Evolutionary conservation across 345 rosid species (phyloP).

Genomic region (Pelargonium nanum): DNA sequence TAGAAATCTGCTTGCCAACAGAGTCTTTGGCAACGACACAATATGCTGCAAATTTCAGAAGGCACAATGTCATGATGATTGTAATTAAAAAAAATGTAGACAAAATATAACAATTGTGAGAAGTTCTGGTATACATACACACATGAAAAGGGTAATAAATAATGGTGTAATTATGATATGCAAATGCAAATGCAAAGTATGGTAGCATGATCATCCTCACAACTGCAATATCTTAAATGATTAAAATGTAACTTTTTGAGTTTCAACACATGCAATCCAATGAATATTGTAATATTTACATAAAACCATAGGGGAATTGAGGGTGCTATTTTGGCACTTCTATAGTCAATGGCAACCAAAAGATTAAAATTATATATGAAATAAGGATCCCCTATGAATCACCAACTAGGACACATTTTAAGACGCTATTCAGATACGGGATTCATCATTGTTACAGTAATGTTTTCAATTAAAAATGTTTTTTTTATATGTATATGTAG

Average conservation of each 20-base stretch:
- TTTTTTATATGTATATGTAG: too few species aligned
- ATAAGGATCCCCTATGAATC: too few species aligned
- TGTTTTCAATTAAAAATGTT: too few species aligned
- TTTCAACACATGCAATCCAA: neutral
- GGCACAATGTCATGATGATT: neutral
- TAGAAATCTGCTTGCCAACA: slow-evolving; percentile 81
- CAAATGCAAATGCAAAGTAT: neutral
- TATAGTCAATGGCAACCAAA: neutral
- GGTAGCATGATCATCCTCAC: neutral
- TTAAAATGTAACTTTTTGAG: neutral
- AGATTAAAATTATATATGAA: too few species aligned
- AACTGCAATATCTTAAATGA: neutral
- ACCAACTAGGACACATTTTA: too few species aligned
- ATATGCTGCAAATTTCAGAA: slow-evolving; percentile 47
- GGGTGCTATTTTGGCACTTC: neutral
- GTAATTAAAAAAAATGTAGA: neutral
- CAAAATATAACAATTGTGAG: neutral
- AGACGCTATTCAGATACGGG: too few species aligned
- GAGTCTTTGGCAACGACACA: slow-evolving; percentile 96
- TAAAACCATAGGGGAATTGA: too few species aligned
- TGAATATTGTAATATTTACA: too few species aligned
- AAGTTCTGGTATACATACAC: neutral
- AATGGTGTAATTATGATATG: too few species aligned
- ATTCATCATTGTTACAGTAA: too few species aligned
- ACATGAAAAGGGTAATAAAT: neutral